Evolutionary conservation across 192 early-diverging fungal genomes (phyloP), one percentile per base, ranked within the genome.

Genomic region (Dissophora ornata): DNA sequence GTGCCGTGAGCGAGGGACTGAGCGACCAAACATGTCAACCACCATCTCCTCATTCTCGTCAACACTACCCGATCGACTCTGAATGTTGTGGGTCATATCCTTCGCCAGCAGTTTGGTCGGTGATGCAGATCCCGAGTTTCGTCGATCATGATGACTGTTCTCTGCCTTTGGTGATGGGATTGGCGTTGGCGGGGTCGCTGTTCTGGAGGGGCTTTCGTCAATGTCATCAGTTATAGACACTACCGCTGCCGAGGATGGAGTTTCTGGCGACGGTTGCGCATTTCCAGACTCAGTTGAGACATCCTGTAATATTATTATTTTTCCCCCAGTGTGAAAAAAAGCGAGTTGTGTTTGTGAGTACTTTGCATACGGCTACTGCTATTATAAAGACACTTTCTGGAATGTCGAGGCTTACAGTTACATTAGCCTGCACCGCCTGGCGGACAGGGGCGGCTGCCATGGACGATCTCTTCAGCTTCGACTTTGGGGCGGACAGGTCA

Each of bases 391-490:
- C n/a, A n/a, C n/a, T n/a, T n/a, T n/a, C n/a, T n/a, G n/a, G n/a
- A n/a, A n/a, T n/a, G n/a, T n/a, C 12, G 22, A 28, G 10, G 28
- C 25, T 4, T 50, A 50, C 25, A 53, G 26, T 53, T 33, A 53
- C 36, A 38, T 6, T 13, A 38, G 36, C 36, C 36, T n/a, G n/a
- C n/a, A 16, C 36, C 59, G 24, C 34, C 29, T 42, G 36, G 24
- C 22, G 4, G 30, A 41, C 47, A 8, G 44, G 63, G 25, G 26
- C 44, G 42, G 73, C 65, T 25, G 73, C 65, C 65, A 77, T 62
- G 4, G 71, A 75, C 2, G 71, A 75, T 10, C 71, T 42, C 59
- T 77, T 67, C 52, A 67, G 38, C 25, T 77, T 77, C 9, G 63
- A 4, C 36, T 67, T 77, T 44, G 49, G 52, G 44, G 9, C 18